Evolutionary conservation across 176 grass and related monocot genomes (phyloP).

Genomic region (Musa schizocarpa): DNA sequence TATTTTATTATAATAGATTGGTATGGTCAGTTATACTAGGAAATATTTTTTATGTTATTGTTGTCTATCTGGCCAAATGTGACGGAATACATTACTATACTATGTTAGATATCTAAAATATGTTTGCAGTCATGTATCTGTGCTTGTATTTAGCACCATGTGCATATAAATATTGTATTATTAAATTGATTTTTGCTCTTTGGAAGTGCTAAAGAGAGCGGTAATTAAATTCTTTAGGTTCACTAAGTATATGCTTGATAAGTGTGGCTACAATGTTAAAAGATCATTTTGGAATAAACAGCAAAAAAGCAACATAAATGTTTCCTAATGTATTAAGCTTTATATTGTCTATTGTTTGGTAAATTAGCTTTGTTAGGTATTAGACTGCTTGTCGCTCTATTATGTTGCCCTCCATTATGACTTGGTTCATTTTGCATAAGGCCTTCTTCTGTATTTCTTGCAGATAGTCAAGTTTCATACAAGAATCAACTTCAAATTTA

Average conservation of each 20-base stretch:
- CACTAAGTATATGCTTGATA: background rate
- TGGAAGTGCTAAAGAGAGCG: background rate
- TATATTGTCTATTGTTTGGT: background rate
- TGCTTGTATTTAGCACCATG: background rate
- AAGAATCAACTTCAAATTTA: slow-evolving; percentile 64
- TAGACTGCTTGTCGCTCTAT: no score
- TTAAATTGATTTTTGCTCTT: background rate
- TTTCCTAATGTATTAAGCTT: background rate
- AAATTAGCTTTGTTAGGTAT: background rate
- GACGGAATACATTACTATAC: no score
- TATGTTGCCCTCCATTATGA: no score
- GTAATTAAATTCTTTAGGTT: background rate
- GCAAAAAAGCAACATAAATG: background rate
- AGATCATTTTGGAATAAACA: background rate
- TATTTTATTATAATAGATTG: background rate
- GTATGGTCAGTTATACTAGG: background rate
- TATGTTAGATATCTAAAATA: no score
- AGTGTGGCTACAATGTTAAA: background rate
- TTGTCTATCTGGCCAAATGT: no score
- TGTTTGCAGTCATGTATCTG: no score
- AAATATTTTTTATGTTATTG: no score
- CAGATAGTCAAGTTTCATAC: slow-evolving; percentile 30
- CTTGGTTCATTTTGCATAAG: background rate
- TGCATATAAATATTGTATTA: background rate
- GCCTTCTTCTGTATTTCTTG: slow-evolving; percentile 7